Evolutionary conservation across 2,329 filamentous ascomycete species (phyloP), one percentile per base, ranked within the genome.

Genomic region (Colletotrichum horii): DNA sequence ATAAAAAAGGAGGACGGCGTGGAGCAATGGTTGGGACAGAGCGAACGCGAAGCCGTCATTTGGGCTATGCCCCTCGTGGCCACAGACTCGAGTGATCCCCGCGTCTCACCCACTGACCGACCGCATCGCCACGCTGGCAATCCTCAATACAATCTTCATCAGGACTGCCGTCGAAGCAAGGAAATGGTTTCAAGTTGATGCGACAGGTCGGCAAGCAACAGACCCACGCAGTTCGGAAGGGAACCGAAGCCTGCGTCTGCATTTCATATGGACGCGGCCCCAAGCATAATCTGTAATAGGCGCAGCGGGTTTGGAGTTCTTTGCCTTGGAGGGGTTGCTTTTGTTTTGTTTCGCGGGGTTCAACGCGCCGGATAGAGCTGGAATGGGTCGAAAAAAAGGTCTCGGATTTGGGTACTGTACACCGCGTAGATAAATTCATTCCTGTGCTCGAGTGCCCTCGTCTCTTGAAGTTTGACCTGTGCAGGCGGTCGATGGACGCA

Each of bases 351-450:
- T 62, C 56, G 64, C 34, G 34, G 38, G 56, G 66, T 68, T 68
- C 43, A 66, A 43, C 55, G 62, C 55, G 60, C 43, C 32, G 62
- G 38, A 24, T 36, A 43, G 62, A 75, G 70, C 56, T 68, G 73
- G 36, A 64, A 74, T 26, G 66, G 28, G 62, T 65, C 34, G 26
- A 22, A 61, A 38, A 58, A 24, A 24, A 34, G 34, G 34, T 69
- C 68, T 55, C 58, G 71, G 56, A 52, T 28, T 52, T 69, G 55
- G 32, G 55, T 24, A 69, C 56, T 69, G 65, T 76, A 76, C 64
- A 76, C 48, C 64, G 52, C 62, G 43, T 76, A 76, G 56, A 74
- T 76, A 66, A 74, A 74, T 69, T 30, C 28, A 73, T 55, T 62
- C 56, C 36, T 32, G 12, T 30, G 61, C 60, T 64, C 36, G 38